Evolutionary conservation across 495 filamentous ascomycete species (phyloP), one percentile per base, ranked within the genome.

Genomic region (Trichocladium uniseriatum): DNA sequence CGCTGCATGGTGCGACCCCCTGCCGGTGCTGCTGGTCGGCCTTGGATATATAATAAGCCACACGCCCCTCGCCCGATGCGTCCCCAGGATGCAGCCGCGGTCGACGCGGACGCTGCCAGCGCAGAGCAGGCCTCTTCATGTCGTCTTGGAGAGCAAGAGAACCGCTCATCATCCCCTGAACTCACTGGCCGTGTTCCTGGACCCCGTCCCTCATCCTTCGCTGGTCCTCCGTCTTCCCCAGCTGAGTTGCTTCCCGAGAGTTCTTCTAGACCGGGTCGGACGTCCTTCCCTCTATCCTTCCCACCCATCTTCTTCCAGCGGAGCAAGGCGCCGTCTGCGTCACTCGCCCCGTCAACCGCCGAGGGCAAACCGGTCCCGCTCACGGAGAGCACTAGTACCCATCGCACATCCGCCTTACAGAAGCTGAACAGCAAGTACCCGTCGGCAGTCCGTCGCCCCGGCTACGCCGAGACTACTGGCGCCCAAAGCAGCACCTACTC

Each of bases 401-500:
- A 68, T 51, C 68, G 62, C 42, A 69, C 67, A 18, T 68, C 64
- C 6, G 65, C 70, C 43, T 49, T 73, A 42, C 64, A 68, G 49
- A 70, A 71, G 58, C 63, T 73, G 40, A 73, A 63, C 57, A 67
- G 61, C 54, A 67, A 65, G 48, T 72, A 70, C 52, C 67, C 71
- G 20, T 66, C 65, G 1, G 43, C 44, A 28, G 48, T 48, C 28
- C 57, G 55, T 15, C 60, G 67, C 40, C 68, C 65, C 56, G 66
- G 60, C 43, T 72, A 72, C 60, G 54, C 69, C 43, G 67, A 70
- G 55, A 66, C 64, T 37, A 67, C 69, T 3, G 70, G 66, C 37
- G 72, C 74, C 48, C 64, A 71, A 51, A 75, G 67, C 58, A 73
- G 61, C 43, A 75, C 72, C 46, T 78, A 75, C 50, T 77, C 68